These are phyloP conservation scores for Juncus effusus DNA, from an alignment of 176 grass and related monocot species.

Conservation along the genomic window DNA sequence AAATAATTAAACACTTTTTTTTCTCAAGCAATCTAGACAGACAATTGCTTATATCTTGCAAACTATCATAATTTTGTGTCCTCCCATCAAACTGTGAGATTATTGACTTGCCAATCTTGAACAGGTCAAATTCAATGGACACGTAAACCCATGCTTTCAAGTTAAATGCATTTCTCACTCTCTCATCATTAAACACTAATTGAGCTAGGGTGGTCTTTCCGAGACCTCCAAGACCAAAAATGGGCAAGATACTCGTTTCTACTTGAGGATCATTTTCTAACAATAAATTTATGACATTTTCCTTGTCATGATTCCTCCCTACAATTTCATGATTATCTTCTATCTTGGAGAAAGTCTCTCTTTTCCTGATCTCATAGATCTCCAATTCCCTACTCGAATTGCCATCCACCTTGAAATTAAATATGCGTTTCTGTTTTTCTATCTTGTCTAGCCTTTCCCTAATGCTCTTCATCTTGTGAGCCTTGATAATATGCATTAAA, in stretches of 20 bases:
- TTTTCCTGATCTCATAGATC: not conserved
- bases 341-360: conserved; percentile 10
- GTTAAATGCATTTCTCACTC: conserved; percentile 7
- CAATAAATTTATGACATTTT: conserved; percentile 10
- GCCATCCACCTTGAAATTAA: conserved; percentile 7
- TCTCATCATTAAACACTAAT: conserved; percentile 31
- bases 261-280: conserved; percentile 11
- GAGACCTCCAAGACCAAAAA: conserved; percentile 30
- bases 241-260: conserved; percentile 13
- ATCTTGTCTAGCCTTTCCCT: conserved; percentile 23
- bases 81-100: conserved; percentile 7
- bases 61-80: not conserved
- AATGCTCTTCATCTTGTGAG: conserved; percentile 28
- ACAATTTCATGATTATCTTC: not conserved
- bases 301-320: conserved; percentile 20
- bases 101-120: conserved; percentile 21
- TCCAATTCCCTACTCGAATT: not conserved
- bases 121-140: conserved; percentile 26
- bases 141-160: conserved; percentile 29
- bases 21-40: not conserved
- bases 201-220: conserved; percentile 34
- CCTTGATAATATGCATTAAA: not conserved
- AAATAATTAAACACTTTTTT: conserved; percentile 22
- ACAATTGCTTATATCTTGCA: conserved; percentile 6
- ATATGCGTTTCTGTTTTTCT: conserved; percentile 1